Evolutionary conservation across 352 stramenopile species (phyloP).

Genomic region (Globisporangium nodosum): DNA sequence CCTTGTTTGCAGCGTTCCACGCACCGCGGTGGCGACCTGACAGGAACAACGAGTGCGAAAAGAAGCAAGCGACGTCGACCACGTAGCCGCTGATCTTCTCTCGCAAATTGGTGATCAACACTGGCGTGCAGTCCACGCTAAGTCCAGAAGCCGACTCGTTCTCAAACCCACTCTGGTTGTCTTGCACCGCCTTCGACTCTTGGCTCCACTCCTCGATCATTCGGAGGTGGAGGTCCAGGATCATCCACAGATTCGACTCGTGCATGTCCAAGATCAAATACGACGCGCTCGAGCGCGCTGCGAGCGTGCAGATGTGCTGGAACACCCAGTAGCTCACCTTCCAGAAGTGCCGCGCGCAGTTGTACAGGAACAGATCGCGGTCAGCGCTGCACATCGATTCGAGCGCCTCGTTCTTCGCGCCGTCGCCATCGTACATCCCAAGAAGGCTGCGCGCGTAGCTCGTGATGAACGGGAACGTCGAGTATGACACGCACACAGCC

Average conservation of each 20-base stretch:
- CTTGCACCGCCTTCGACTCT: background rate
- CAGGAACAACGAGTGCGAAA: slow-evolving; percentile 69
- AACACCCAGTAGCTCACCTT: slow-evolving; percentile 80
- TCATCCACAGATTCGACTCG: slow-evolving; percentile 80
- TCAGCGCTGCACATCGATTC: slow-evolving; percentile 46
- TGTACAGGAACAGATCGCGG: slow-evolving; percentile 62
- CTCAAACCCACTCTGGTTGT: slow-evolving; percentile 2
- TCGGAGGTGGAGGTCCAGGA: slow-evolving; percentile 62
- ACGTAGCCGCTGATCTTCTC: slow-evolving; percentile 54
- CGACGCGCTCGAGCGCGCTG: slow-evolving; percentile 59
- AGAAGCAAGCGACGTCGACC: slow-evolving; percentile 65
- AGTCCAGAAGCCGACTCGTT: background rate
- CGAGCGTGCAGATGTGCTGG: slow-evolving; percentile 75
- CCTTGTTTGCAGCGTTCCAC: slow-evolving; percentile 68
- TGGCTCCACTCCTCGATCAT: slow-evolving; percentile 65
- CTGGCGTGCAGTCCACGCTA: slow-evolving; percentile 15
- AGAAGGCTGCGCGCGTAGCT: slow-evolving; percentile 77
- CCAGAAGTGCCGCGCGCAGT: slow-evolving; percentile 59
- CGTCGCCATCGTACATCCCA: slow-evolving; percentile 60
- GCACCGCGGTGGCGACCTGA: slow-evolving; percentile 65
- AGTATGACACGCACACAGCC: slow-evolving; percentile 72
- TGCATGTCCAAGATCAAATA: slow-evolving; percentile 80
- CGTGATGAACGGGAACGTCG: slow-evolving; percentile 82
- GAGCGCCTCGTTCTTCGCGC: slow-evolving; percentile 52
- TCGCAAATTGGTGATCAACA: slow-evolving; percentile 15